These are phyloP conservation scores for Bimuria novae-zelandiae DNA, from an alignment of 2,329 filamentous ascomycete species.

Conservation along the genomic window DNA sequence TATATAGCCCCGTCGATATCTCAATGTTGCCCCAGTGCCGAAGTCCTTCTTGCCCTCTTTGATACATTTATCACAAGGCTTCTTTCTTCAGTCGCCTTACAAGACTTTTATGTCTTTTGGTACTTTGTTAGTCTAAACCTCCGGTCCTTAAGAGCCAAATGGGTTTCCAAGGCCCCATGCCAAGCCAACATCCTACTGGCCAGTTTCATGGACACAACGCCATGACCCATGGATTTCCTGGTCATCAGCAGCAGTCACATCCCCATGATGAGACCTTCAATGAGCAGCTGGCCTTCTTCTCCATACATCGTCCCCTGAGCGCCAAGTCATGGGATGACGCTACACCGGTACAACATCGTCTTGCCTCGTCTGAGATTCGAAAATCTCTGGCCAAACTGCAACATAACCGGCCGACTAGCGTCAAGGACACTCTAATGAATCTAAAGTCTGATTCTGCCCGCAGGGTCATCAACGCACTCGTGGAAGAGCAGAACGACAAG, in stretches of 20 bases:
- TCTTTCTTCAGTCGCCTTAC: background rate
- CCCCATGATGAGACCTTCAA: conserved; percentile 1
- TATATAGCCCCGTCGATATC: conserved; percentile 10
- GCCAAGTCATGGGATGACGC: conserved; percentile 32
- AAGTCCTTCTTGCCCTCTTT: background rate
- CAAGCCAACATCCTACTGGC: background rate
- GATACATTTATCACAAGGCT: background rate
- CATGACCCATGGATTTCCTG: conserved; percentile 1
- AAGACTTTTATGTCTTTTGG: background rate
- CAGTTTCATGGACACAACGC: background rate
- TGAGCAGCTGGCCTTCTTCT: conserved; percentile 33
- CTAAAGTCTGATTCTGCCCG: conserved; percentile 34
- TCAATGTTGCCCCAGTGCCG: background rate
- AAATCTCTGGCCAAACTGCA: conserved; percentile 28
- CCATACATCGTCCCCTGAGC: conserved; percentile 27
- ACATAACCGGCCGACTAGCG: conserved; percentile 19
- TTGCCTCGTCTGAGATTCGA: conserved; percentile 28
- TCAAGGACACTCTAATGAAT: conserved; percentile 27
- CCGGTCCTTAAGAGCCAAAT: background rate
- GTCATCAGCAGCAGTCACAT: background rate
- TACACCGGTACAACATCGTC: conserved; percentile 26
- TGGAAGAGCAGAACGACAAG: conserved; percentile 31
- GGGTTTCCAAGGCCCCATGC: background rate
- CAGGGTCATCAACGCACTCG: conserved; percentile 31
- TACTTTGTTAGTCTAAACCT: background rate